Percentiles rank a stretch among this genome's conserved stretches.
phyloP scores from a whole-genome alignment of 306 rosid species.

The Cyamopsis tetragonoloba region DNA sequence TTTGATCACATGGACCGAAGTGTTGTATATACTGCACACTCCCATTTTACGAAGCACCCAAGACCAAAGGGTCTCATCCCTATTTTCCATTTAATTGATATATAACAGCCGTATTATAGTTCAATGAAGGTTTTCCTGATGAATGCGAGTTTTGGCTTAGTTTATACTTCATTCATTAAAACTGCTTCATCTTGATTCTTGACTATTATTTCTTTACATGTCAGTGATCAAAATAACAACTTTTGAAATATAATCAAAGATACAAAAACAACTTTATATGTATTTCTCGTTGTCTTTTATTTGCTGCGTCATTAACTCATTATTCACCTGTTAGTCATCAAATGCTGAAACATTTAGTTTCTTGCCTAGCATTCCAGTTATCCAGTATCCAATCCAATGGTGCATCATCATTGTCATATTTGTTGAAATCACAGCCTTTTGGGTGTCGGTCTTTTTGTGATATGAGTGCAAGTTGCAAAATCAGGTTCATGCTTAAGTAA shows the following conservation, averaged over 20 bases:
- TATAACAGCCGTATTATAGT: too few relatives aligned
- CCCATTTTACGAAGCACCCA: too few relatives aligned
- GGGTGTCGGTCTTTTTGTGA: neutral
- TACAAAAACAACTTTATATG: neutral
- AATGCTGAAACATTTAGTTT: neutral
- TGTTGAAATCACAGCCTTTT: neutral
- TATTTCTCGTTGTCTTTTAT: neutral
- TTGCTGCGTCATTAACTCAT: neutral
- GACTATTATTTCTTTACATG: neutral
- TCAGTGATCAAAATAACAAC: neutral
- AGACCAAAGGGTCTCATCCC: too few relatives aligned
- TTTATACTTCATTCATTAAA: neutral
- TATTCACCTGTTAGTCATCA: neutral
- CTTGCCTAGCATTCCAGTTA: neutral
- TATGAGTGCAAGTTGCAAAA: neutral
- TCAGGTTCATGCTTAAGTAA: neutral
- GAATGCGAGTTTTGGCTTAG: neutral
- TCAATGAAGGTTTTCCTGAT: too few relatives aligned
- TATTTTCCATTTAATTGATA: too few relatives aligned
- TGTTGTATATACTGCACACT: neutral
- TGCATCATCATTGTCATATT: neutral
- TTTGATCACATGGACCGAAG: neutral
- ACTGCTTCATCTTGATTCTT: neutral
- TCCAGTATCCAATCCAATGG: too few relatives aligned
- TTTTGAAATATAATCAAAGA: neutral